Conservation (phyloP, 2,329 filamentous ascomycete genomes). For the Cytospora mali region DNA sequence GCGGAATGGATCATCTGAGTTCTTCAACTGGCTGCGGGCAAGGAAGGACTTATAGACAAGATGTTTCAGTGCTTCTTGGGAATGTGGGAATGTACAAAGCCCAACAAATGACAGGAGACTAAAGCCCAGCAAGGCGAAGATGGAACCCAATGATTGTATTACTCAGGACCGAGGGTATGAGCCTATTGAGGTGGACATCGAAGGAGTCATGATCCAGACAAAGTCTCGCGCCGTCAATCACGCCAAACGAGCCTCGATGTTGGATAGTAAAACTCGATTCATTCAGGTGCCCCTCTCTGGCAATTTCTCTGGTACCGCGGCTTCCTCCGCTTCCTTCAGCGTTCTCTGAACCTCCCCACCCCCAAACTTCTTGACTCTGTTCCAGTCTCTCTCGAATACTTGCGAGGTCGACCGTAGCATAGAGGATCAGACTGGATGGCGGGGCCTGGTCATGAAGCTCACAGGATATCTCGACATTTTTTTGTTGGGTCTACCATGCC, state of each 20-base stretch:
- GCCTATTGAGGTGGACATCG: not conserved
- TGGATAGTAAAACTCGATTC: not conserved
- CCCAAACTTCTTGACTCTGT: not conserved
- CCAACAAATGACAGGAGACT: not conserved
- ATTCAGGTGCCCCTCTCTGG: not conserved
- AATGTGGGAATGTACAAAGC: not conserved
- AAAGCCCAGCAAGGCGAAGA: not conserved
- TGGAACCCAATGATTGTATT: not conserved
- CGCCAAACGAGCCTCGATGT: not conserved
- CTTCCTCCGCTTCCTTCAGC: not conserved
- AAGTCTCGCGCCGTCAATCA: not conserved
- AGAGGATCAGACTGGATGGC: slow-evolving; percentile 1
- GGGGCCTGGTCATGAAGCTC: slow-evolving; percentile 14
- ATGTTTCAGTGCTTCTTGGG: not conserved
- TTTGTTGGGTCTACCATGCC: slow-evolving; percentile 22
- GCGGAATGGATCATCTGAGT: not conserved
- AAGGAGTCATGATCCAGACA: not conserved
- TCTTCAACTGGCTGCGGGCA: not conserved
- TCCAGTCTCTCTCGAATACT: not conserved
- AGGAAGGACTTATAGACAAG: not conserved
- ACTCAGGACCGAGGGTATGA: not conserved
- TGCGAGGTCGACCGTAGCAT: not conserved
- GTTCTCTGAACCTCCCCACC: not conserved
- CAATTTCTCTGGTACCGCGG: not conserved
- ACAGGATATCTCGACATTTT: slow-evolving; percentile 27